Conservation (phyloP, 371 early-diverging fungal species). For the Umbelopsis sp. region DNA sequence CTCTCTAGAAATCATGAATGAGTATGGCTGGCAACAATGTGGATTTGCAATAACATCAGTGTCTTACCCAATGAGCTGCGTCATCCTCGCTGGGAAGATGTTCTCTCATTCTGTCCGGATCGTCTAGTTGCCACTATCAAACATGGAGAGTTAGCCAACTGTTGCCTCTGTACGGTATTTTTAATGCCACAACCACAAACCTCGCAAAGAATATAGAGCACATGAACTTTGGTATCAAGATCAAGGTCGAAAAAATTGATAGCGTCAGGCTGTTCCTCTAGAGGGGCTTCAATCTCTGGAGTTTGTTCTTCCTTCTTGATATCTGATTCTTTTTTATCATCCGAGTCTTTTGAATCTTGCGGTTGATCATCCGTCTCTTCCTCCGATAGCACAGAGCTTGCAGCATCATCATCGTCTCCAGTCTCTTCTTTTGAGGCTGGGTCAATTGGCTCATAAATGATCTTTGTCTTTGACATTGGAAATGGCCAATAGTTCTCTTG, state of each 20-base stretch:
- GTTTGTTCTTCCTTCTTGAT: slow-evolving; percentile 15
- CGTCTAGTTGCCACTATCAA: slow-evolving; percentile 69
- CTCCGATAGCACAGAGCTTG: not conserved
- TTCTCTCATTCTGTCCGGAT: slow-evolving; percentile 65
- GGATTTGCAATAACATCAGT: not conserved
- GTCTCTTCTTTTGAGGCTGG: not conserved
- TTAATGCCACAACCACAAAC: slow-evolving; percentile 22
- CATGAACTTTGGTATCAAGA: slow-evolving; percentile 47
- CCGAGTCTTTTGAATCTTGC: not conserved
- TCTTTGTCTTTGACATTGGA: slow-evolving; percentile 22
- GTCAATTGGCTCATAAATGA: slow-evolving; percentile 28
- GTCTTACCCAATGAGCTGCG: slow-evolving; percentile 65
- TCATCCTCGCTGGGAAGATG: slow-evolving; percentile 61
- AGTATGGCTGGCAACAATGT: not conserved
- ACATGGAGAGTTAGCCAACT: not conserved
- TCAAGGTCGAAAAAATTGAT: slow-evolving; percentile 46
- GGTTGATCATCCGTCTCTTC: not conserved
- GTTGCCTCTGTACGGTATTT: no score
- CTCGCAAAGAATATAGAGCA: slow-evolving; percentile 53
- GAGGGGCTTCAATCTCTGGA: slow-evolving; percentile 17
- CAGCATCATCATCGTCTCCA: not conserved
- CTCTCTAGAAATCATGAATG: slow-evolving; percentile 47
- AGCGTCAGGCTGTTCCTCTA: slow-evolving; percentile 21
- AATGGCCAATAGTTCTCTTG: slow-evolving; percentile 13
- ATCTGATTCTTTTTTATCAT: slow-evolving; percentile 16